These are phyloP conservation scores for Trichoderma atroviride DNA, from an alignment of 2,329 filamentous ascomycete genomes.

Conservation along the genomic window DNA sequence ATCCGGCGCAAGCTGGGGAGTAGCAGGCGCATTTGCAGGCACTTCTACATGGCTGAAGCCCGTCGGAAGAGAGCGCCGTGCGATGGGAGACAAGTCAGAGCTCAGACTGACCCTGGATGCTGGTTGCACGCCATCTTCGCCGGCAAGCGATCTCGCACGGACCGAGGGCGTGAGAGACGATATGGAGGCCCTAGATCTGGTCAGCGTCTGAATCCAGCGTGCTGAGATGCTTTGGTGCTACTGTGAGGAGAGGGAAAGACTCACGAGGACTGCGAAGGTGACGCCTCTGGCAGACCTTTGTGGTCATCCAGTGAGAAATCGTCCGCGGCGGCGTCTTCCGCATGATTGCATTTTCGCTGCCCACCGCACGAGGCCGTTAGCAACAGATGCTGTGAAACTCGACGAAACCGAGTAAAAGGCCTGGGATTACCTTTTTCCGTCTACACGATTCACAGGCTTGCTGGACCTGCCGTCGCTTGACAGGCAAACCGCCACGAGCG, in stretches of 20 bases:
- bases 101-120: neutral
- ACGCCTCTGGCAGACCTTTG: slow-evolving; percentile 32
- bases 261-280: slow-evolving; percentile 39
- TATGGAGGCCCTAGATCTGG: slow-evolving; percentile 20
- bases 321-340: slow-evolving; percentile 39
- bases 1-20: slow-evolving; percentile 1
- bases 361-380: neutral
- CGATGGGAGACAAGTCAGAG: neutral
- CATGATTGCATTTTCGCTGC: slow-evolving; percentile 51
- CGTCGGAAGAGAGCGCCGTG: slow-evolving; percentile 1
- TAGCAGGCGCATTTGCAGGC: neutral
- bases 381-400: neutral
- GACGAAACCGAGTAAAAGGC: too few relatives aligned
- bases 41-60: slow-evolving; percentile 4
- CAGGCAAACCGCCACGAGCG: slow-evolving; percentile 52
- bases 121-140: neutral
- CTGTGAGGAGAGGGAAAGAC: slow-evolving; percentile 27
- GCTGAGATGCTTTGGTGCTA: neutral
- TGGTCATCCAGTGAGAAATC: slow-evolving; percentile 36
- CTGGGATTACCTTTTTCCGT: slow-evolving; percentile 51
- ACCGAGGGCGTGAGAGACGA: slow-evolving; percentile 17
- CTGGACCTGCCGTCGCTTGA: slow-evolving; percentile 62
- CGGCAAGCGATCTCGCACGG: neutral
- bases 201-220: neutral
- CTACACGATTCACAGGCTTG: slow-evolving; percentile 61